Conservation (phyloP, 176 grass and related monocot species). For the Cenchrus americanus region DNA sequence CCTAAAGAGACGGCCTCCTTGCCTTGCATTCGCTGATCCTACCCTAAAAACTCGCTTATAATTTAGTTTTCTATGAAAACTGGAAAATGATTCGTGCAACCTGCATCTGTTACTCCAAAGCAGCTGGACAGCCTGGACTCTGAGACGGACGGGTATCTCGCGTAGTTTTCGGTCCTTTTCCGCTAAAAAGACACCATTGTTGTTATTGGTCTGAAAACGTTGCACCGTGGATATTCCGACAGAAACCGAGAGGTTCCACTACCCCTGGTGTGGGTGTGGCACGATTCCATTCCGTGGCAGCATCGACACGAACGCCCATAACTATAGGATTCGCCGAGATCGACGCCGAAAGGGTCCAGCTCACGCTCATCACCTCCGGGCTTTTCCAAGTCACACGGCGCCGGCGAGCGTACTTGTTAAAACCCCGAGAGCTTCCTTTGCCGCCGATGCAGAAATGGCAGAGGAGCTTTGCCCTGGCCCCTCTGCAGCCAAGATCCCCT, state of each 20-base stretch:
- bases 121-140: slow-evolving; percentile 12
- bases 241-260: slow-evolving; percentile 4
- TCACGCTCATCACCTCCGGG: not conserved
- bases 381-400: slow-evolving; percentile 29
- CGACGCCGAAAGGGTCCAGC: slow-evolving; percentile 8
- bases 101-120: not conserved
- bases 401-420: not conserved
- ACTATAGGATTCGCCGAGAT: not conserved
- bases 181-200: slow-evolving; percentile 14
- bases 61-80: not conserved
- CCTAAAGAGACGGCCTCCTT: not conserved
- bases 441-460: not conserved
- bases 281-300: not conserved
- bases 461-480: not conserved
- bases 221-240: slow-evolving; percentile 31
- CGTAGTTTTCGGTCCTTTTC: slow-evolving; percentile 11
- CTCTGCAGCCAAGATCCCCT: not conserved
- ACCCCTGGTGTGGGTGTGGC: not conserved
- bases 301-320: slow-evolving; percentile 7
- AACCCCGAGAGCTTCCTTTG: not conserved
- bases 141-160: not conserved
- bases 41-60: not conserved
- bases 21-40: not conserved
- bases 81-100: slow-evolving; percentile 4
- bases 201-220: slow-evolving; percentile 17